Evolutionary conservation across 108 stramenopile genomes (phyloP).

Genomic region (Nitzschia putrida): DNA sequence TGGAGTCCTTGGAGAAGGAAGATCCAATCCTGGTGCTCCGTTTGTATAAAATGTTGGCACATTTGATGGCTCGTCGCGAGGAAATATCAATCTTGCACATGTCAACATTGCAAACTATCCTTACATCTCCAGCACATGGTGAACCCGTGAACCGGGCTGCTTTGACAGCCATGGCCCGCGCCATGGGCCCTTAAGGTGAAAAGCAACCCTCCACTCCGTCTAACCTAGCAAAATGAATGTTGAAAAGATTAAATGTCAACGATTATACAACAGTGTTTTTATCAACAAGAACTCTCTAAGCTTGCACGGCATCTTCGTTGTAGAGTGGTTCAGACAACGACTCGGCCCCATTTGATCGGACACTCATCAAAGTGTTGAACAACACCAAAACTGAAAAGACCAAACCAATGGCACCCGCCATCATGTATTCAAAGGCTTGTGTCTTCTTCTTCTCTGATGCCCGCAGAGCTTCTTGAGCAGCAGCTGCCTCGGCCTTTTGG

Average conservation of each 20-base stretch:
- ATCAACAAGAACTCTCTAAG: not conserved
- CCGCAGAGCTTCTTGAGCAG: constrained; percentile 9
- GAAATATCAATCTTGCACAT: constrained; percentile 70
- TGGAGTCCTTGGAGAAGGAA: constrained; percentile 49
- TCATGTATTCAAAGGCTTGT: constrained; percentile 10
- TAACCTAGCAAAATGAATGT: too few relatives aligned
- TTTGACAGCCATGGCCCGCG: not conserved
- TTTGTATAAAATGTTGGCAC: constrained; percentile 69
- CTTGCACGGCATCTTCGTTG: constrained; percentile 5
- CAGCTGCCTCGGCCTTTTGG: constrained; percentile 20
- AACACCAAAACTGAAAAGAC: constrained; percentile 9
- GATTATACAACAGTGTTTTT: too few relatives aligned
- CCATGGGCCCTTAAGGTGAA: not conserved
- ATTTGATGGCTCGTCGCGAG: constrained; percentile 60
- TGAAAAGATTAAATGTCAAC: too few relatives aligned
- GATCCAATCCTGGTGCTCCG: constrained; percentile 58
- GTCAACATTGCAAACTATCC: constrained; percentile 60
- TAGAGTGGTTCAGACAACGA: constrained; percentile 2
- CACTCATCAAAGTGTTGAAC: not conserved
- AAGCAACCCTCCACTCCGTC: too few relatives aligned
- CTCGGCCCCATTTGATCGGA: not conserved
- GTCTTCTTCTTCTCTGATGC: constrained; percentile 19
- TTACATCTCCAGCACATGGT: constrained; percentile 63
- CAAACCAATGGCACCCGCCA: constrained; percentile 6
- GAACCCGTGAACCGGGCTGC: constrained; percentile 39